phyloP scores from a whole-genome alignment of 1,284 basidiomycete genomes.

The Singerocomus inundabilis region DNA sequence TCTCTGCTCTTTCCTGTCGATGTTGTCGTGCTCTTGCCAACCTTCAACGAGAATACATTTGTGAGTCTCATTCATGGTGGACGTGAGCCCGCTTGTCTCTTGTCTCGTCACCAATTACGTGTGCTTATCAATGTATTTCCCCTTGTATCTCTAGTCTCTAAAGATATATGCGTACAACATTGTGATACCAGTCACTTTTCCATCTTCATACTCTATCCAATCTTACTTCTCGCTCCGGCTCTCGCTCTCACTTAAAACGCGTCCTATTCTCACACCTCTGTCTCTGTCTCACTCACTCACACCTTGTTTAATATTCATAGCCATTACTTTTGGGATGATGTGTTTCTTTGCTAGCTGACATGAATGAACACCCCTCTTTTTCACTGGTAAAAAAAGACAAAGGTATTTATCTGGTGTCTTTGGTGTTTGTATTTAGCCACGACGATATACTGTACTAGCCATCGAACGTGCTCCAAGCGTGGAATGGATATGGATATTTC shows the following conservation, averaged over 20 bases:
- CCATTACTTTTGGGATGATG: no score
- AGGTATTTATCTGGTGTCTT: no score
- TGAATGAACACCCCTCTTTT: no score
- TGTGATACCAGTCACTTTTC: constrained; percentile 7
- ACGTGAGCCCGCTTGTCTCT: constrained; percentile 2
- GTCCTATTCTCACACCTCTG: background rate
- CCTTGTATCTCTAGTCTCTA: constrained; percentile 15
- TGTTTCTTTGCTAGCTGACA: no score
- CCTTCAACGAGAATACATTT: background rate
- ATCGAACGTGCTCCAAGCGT: no score
- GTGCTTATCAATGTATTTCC: constrained; percentile 14
- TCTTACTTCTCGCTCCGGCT: background rate
- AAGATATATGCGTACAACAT: constrained; percentile 3
- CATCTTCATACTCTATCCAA: background rate
- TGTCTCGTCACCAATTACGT: background rate
- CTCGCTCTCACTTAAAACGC: background rate
- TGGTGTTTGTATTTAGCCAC: no score
- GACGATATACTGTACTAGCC: no score
- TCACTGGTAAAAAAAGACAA: no score
- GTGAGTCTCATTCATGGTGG: constrained; percentile 18
- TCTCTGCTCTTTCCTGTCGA: background rate
- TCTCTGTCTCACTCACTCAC: background rate
- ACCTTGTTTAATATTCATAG: background rate
- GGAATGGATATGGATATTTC: no score
- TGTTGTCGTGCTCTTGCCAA: background rate